These are phyloP conservation scores for Apiosordaria backusii DNA, from an alignment of 495 filamentous ascomycete genomes.

Conservation along the genomic window DNA sequence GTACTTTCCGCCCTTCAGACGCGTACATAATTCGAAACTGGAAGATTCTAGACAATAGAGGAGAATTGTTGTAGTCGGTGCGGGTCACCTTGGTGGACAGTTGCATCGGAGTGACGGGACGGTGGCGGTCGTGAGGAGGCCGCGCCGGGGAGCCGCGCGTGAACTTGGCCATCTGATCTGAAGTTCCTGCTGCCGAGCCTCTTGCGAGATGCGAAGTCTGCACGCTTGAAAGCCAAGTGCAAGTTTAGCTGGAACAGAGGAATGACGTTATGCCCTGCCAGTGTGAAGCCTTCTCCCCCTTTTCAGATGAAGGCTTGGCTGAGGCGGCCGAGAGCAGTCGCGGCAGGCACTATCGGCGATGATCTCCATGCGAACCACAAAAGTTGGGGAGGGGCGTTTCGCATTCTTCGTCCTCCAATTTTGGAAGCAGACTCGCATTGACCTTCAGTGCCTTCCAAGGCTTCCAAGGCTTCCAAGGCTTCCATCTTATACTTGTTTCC, in stretches of 20 bases:
- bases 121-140: not conserved
- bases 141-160: not conserved
- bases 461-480: not conserved
- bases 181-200: not conserved
- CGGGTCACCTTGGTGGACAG: not conserved
- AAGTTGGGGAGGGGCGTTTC: conserved; percentile 1
- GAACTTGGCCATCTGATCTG: conserved; percentile 6
- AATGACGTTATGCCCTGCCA: not conserved
- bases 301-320: conserved; percentile 1
- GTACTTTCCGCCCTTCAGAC: not conserved
- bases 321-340: not conserved
- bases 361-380: not conserved
- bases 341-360: not conserved
- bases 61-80: not conserved
- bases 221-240: not conserved
- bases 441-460: too few relatives aligned
- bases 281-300: not conserved
- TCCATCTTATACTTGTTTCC: not conserved
- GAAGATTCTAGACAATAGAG: not conserved
- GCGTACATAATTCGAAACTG: not conserved
- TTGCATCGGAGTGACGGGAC: conserved; percentile 7
- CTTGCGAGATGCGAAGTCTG: not conserved
- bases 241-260: not conserved
- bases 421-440: not conserved
- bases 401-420: not conserved